These are phyloP conservation scores for Trametes cinnabarina DNA, from an alignment of 768 basidiomycete genomes.

Conservation along the genomic window DNA sequence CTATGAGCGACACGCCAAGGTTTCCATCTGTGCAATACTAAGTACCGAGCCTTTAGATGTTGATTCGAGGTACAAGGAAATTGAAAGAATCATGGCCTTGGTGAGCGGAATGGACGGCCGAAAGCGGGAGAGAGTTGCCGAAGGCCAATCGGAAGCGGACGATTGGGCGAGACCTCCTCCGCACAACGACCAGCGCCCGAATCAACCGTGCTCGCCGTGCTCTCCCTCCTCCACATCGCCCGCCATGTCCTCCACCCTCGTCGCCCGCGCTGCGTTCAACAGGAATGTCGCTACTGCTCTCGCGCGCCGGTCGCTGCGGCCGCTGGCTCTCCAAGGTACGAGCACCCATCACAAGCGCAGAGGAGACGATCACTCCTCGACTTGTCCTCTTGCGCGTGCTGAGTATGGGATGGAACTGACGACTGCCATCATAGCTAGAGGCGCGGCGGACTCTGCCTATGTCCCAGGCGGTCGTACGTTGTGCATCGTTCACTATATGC, in stretches of 20 bases:
- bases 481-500: neutral
- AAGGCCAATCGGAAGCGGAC: conserved; percentile 16
- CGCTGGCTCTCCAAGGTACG: conserved; percentile 43
- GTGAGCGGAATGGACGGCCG: conserved; percentile 12
- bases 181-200: neutral
- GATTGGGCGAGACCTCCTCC: conserved; percentile 13
- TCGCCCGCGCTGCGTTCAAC: conserved; percentile 49
- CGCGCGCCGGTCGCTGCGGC: conserved; percentile 40
- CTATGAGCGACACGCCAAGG: too few relatives aligned
- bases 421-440: conserved; percentile 6
- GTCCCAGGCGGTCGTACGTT: conserved; percentile 72
- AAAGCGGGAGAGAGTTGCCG: conserved; percentile 13
- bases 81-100: too few relatives aligned
- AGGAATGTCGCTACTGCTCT: conserved; percentile 38
- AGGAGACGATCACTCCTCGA: neutral
- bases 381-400: neutral
- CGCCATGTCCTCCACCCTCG: conserved; percentile 50
- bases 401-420: neutral
- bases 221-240: conserved; percentile 15
- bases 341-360: neutral
- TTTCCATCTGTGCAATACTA: too few relatives aligned
- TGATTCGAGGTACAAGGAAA: too few relatives aligned
- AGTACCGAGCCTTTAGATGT: too few relatives aligned
- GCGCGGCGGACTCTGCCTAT: conserved; percentile 37
- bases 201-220: neutral